These are phyloP conservation scores for Adansonia digitata DNA, from an alignment of 345 rosid species.

Conservation along the genomic window DNA sequence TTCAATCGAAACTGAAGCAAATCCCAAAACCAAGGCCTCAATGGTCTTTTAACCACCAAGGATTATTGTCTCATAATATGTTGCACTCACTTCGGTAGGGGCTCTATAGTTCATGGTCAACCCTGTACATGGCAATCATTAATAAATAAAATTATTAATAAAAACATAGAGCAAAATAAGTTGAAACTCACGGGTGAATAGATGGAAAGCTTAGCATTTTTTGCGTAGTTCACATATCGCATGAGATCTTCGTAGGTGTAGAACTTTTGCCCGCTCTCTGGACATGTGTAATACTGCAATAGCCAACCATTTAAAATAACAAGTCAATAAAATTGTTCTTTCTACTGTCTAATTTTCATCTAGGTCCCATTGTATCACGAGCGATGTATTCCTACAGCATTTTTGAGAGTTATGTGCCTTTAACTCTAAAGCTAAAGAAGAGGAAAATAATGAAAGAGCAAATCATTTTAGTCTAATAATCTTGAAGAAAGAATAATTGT, in stretches of 20 bases:
- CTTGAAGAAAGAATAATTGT: background rate
- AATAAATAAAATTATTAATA: background rate
- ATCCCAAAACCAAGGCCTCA: background rate
- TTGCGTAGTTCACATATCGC: slow-evolving; percentile 28
- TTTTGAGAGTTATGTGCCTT: background rate
- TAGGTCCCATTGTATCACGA: background rate
- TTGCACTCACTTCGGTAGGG: background rate
- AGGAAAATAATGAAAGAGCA: background rate
- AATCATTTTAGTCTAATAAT: background rate
- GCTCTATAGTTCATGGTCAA: background rate
- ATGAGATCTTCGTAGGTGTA: slow-evolving; percentile 22
- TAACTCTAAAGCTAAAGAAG: background rate
- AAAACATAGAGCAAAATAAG: background rate
- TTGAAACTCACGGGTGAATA: slow-evolving; percentile 25
- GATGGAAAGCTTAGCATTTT: slow-evolving; percentile 16
- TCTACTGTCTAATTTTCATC: background rate
- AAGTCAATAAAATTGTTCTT: background rate
- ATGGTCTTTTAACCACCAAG: background rate
- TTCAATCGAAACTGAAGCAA: background rate
- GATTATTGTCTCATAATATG: background rate
- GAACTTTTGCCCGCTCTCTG: slow-evolving; percentile 22
- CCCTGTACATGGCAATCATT: background rate
- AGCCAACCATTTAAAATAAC: slow-evolving; percentile 13
- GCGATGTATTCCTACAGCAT: background rate
- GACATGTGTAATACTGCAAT: slow-evolving; percentile 19